These are phyloP conservation scores for Pelagophyceae sp. DNA, from an alignment of 352 stramenopile species.

Conservation along the genomic window DNA sequence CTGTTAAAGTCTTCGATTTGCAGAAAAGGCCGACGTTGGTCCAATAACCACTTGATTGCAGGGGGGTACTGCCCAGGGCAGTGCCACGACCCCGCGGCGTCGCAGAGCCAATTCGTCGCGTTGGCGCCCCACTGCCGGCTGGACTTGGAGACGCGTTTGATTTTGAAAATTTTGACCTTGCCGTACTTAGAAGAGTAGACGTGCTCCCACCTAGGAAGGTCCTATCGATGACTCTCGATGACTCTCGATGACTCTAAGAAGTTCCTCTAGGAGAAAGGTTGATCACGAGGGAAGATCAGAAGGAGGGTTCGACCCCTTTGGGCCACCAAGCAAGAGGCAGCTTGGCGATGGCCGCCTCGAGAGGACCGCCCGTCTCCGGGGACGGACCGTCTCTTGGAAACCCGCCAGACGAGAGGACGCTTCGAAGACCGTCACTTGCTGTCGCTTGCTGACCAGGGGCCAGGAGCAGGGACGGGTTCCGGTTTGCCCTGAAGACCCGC, in stretches of 20 bases:
- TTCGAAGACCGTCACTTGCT: too few relatives aligned
- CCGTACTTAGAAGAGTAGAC: conserved; percentile 54
- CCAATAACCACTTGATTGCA: conserved; percentile 49
- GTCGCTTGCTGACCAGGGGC: too few relatives aligned
- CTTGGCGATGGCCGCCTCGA: too few relatives aligned
- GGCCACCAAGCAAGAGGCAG: too few relatives aligned
- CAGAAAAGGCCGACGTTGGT: conserved; percentile 59
- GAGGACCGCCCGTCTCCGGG: too few relatives aligned
- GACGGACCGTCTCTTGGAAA: too few relatives aligned
- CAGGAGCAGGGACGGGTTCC: too few relatives aligned
- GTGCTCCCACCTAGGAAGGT: conserved; percentile 25
- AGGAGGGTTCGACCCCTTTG: too few relatives aligned
- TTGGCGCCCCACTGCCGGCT: conserved; percentile 51
- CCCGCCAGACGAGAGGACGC: too few relatives aligned
- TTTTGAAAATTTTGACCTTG: conserved; percentile 59
- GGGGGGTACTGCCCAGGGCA: conserved; percentile 63
- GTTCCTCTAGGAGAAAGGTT: neutral
- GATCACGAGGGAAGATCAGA: neutral
- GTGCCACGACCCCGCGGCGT: conserved; percentile 56
- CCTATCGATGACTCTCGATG: neutral
- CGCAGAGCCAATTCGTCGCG: conserved; percentile 49
- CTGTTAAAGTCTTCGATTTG: conserved; percentile 68
- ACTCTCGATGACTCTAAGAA: too few relatives aligned
- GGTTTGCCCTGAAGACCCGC: too few relatives aligned
- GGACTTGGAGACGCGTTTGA: conserved; percentile 57